These are phyloP conservation scores for Coccomyxa sp. DNA, from an alignment of 139 green algal species.

Conservation along the genomic window DNA sequence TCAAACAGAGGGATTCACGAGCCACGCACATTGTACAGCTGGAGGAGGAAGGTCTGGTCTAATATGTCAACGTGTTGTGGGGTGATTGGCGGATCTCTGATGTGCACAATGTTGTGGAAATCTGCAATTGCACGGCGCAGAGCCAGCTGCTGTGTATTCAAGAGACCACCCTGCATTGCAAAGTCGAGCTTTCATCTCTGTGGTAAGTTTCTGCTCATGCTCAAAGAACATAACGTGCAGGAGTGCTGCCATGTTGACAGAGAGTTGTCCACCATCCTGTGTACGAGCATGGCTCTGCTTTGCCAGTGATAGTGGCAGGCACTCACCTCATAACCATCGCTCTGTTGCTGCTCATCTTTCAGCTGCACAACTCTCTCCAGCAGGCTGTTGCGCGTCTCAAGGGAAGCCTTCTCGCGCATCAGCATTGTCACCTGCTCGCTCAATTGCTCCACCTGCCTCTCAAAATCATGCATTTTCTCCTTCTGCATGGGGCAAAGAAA, in stretches of 20 bases:
- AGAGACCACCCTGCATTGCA: not conserved
- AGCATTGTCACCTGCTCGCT: not conserved
- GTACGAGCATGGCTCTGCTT: too few species aligned
- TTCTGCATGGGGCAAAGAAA: not conserved
- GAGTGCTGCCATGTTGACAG: too few species aligned
- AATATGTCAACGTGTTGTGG: not conserved
- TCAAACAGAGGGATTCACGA: not conserved
- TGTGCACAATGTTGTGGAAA: not conserved
- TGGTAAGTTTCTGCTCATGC: not conserved
- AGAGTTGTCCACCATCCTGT: too few species aligned
- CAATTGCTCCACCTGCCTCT: slow-evolving; percentile 7
- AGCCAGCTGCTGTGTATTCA: not conserved
- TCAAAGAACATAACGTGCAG: too few species aligned
- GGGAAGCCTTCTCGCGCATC: not conserved
- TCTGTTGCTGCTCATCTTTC: not conserved
- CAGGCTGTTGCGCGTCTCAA: slow-evolving; percentile 5
- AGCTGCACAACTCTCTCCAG: slow-evolving; percentile 7
- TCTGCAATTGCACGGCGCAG: not conserved
- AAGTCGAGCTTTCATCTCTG: not conserved
- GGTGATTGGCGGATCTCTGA: not conserved
- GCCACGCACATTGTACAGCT: not conserved
- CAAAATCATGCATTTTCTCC: slow-evolving; percentile 3
- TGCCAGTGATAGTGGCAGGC: too few species aligned
- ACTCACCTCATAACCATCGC: too few species aligned
- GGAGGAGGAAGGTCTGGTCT: not conserved